Evolutionary conservation across 2,329 filamentous ascomycete species (phyloP).

Genomic region (Cercospora sp.): DNA sequence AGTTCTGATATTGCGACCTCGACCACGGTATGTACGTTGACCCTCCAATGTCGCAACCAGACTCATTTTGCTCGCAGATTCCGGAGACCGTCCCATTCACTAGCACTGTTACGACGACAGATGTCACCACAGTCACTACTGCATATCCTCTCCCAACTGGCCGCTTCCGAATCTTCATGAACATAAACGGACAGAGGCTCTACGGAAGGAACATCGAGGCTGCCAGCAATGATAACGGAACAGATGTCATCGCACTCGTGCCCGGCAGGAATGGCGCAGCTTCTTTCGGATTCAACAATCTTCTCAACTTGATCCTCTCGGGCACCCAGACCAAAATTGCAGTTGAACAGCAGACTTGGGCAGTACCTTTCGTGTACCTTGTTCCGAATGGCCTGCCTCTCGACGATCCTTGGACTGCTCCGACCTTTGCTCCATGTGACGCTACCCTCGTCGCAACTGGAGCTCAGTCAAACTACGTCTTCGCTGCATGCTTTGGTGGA

Average conservation of each 20-base stretch:
- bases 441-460: background rate
- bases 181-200: background rate
- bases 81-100: background rate
- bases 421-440: slow-evolving; percentile 7
- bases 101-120: slow-evolving; percentile 2
- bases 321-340: slow-evolving; percentile 9
- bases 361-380: slow-evolving; percentile 6
- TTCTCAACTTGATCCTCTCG: slow-evolving; percentile 9
- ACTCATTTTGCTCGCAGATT: slow-evolving; percentile 1
- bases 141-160: slow-evolving; percentile 12
- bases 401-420: slow-evolving; percentile 9
- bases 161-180: slow-evolving; percentile 8
- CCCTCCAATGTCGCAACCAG: background rate
- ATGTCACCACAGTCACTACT: background rate
- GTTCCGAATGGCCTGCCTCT: slow-evolving; percentile 1
- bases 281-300: slow-evolving; percentile 3
- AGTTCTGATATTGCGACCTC: background rate
- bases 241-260: slow-evolving; percentile 11
- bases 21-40: background rate
- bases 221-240: slow-evolving; percentile 7
- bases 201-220: slow-evolving; percentile 11
- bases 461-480: slow-evolving; percentile 1
- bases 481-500: slow-evolving; percentile 3
- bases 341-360: slow-evolving; percentile 8
- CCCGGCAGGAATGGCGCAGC: background rate